Percentiles rank a stretch among this genome's conserved stretches.
phyloP scores from a whole-genome alignment of 2,329 filamentous ascomycete genomes.

The Lecanicillium sp. region DNA sequence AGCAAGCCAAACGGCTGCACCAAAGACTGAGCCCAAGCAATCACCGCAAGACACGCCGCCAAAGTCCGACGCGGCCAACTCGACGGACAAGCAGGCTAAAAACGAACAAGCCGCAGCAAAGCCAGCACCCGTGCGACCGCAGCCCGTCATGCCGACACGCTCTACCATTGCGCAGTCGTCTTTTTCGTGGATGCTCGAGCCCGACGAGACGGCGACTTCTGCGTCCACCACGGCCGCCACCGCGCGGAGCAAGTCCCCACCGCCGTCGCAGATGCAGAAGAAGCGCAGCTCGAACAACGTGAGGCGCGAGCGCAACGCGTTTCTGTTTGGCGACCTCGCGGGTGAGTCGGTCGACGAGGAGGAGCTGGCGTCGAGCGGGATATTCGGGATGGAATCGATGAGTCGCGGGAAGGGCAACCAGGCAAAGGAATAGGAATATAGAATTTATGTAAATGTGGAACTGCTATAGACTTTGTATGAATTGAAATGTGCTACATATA shows the following conservation, averaged over 20 bases:
- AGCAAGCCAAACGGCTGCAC: neutral
- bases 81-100: neutral
- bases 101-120: constrained; percentile 9
- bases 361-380: constrained; percentile 40
- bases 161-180: constrained; percentile 67
- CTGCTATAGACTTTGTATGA: too few relatives aligned
- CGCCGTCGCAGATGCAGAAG: constrained; percentile 28
- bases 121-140: constrained; percentile 26
- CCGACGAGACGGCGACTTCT: constrained; percentile 33
- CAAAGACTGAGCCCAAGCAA: neutral
- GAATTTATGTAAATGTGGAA: neutral
- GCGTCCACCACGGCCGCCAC: constrained; percentile 17
- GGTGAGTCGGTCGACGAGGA: constrained; percentile 25
- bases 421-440: constrained; percentile 17
- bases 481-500: too few relatives aligned
- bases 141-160: constrained; percentile 45
- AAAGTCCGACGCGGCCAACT: neutral
- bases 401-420: too few relatives aligned
- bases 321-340: constrained; percentile 51
- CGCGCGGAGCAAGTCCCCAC: constrained; percentile 25
- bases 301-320: constrained; percentile 51
- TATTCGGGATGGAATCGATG: constrained; percentile 51
- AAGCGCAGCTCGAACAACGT: constrained; percentile 38
- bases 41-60: neutral
- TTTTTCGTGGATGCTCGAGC: constrained; percentile 74